Base-by-base conservation (phyloP, 202 grass and related monocot species). In the Zoysia matrella region DNA sequence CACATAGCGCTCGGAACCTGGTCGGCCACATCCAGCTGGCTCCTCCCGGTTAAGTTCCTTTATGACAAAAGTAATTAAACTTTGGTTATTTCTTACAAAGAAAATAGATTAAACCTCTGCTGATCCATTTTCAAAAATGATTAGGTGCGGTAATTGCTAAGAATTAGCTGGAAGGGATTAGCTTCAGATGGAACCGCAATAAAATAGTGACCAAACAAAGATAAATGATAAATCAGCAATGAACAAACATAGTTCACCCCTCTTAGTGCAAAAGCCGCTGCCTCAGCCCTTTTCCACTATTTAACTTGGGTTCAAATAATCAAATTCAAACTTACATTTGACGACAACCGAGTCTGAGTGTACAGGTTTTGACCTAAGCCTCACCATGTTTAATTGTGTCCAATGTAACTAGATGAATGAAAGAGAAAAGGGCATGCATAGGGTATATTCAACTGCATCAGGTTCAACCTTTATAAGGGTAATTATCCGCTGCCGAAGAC, bases 31-130 rank as follows among this genome's bases (percentile, higher is more conserved):
- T 75, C 95, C 95, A 88, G 90, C 64, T 54, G 95, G 69, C 62
- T 98, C 95, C 85, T 93, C 95, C 42, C 90, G 72, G 64, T 88
- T 95, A 74, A 95, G 86, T 82, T 90, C 95, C 95, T 98, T 79
- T 73, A 73, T 58, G 36, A 36, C 51, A 50, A 67, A 73, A 79
- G 44, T n/a, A 55, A 76, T 16, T 82, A 50, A 10, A 51, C 65
- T 6, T 82, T 57, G 84, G 69, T 55, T 50, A 39, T 56, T 75
- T 48, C 78, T 55, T n/a, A 13, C 44, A 40, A 83, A 57, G 60
- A 52, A 68, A 39, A 55, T 53, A 78, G 4, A 67, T 16, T 58
- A 74, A 73, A 86, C 11, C 22, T 74, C 73, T 73, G 47, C n/a
- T 50, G 66, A 55, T 60, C 30, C 15, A 55, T 36, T 69, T 46